Conservation (phyloP, 495 filamentous ascomycete genomes). For the Recurvomyces mirabilis region DNA sequence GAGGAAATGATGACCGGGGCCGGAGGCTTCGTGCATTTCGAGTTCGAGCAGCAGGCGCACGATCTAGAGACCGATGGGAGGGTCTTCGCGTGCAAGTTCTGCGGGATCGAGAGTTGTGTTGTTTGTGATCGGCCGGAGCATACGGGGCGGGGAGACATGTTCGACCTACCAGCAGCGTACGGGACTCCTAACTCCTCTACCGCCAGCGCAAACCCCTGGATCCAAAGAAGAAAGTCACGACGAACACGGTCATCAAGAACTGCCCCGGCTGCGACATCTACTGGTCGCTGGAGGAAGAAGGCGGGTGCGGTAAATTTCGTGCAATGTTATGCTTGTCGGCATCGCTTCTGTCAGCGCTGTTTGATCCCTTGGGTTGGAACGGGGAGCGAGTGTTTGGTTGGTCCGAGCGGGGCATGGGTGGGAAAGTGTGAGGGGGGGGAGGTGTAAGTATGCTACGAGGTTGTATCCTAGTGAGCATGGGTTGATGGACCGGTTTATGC, state of each 20-base stretch:
- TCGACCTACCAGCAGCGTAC: not conserved
- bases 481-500: no score
- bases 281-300: not conserved
- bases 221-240: not conserved
- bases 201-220: no score
- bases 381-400: not conserved
- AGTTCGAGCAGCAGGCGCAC: not conserved
- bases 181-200: not conserved
- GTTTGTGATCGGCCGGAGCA: constrained; percentile 3
- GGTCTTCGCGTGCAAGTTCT: constrained; percentile 1
- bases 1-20: not conserved
- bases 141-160: constrained; percentile 5
- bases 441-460: no score
- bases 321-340: not conserved
- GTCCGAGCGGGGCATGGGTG: not conserved
- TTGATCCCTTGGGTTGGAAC: not conserved
- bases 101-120: constrained; percentile 1
- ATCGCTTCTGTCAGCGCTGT: not conserved
- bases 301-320: not conserved
- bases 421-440: no score
- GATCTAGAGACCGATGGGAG: not conserved
- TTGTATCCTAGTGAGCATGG: no score
- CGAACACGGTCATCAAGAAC: not conserved
- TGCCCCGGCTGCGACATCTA: not conserved
- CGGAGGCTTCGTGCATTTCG: not conserved